Base-by-base conservation (phyloP, 805 yeast species). In the Blastobotrys parvus region DNA sequence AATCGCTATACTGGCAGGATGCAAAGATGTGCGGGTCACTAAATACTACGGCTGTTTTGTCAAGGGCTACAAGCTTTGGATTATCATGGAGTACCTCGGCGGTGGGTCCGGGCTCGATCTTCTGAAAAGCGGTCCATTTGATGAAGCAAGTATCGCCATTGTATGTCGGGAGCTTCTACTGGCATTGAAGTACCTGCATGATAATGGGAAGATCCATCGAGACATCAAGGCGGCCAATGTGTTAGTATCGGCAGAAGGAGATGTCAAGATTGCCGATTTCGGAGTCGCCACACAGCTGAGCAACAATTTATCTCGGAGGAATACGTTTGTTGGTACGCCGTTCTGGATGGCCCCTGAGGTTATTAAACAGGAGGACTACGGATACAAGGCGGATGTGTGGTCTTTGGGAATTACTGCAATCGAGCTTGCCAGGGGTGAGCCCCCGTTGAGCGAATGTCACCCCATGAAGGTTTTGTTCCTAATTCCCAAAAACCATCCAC, bases 321-420 rank as follows among this genome's bases (percentile, higher is more conserved):
- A 67, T 47, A 67, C 72, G 11, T 68, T 67, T 52, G 72, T 68
- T 5, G 72, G 72, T 2, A 67, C 72, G 3, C 72, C 72, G 17
- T 92, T 88, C 59, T 92, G 98, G 98, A 92, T 92, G 98, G 97
- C 98, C 0, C 98, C 98, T 0, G 98, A 90, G 61, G 98, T 90
- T 25, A 90, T 90, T 32, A 74, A 85, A 65, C 97, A 90, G 61
- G 94, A 76, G 50, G 76, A 73, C 47, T 75, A 78, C 51, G 76
- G 78, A n/a, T 80, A 74, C 42, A 72, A 76, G 41, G 89, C 90
- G 0, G 92, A 82, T 59, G 71, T 82, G 2, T 82, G 92, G 92
- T 79, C 86, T 6, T 63, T 82, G 45, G 92, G 90, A 1, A 82
- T 86, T 47, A 82, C 90, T 29, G 77, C 84, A 2, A 78, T 78